phyloP scores from a whole-genome alignment of 192 early-diverging fungal species.

The Kickxella alabastrina region DNA sequence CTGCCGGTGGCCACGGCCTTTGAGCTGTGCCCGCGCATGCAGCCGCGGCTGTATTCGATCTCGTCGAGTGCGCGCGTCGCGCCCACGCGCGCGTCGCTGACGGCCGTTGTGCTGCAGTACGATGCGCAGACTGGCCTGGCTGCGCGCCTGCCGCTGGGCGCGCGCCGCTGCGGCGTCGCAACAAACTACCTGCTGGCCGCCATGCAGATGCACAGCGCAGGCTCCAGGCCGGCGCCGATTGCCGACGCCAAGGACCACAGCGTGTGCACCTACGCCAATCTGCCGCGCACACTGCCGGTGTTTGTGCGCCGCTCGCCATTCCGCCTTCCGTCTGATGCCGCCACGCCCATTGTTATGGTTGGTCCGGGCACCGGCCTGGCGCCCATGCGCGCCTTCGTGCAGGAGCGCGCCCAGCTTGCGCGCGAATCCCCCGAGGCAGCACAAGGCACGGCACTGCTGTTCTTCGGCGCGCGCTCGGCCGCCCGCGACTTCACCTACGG shows the following conservation, averaged over 20 bases:
- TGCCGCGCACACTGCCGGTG: constrained; percentile 56
- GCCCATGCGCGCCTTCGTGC: constrained; percentile 94
- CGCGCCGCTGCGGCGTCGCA: constrained; percentile 72
- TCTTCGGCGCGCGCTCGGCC: constrained; percentile 88
- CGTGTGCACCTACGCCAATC: constrained; percentile 20
- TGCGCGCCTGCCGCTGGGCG: constrained; percentile 18
- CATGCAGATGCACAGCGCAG: neutral
- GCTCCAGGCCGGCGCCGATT: constrained; percentile 1
- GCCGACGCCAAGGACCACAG: constrained; percentile 20
- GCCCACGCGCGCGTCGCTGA: constrained; percentile 75
- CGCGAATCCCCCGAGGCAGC: constrained; percentile 55
- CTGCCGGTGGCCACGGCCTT: constrained; percentile 82
- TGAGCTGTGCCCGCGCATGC: constrained; percentile 76
- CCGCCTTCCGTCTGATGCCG: constrained; percentile 78
- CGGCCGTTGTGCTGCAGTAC: constrained; percentile 87
- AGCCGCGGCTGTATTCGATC: constrained; percentile 94
- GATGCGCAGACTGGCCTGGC: constrained; percentile 21
- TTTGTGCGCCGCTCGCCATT: constrained; percentile 89
- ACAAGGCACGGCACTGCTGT: constrained; percentile 79
- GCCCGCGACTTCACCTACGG: constrained; percentile 88
- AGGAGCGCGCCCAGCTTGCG: constrained; percentile 70
- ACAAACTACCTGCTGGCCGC: constrained; percentile 84
- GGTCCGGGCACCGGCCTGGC: constrained; percentile 99
- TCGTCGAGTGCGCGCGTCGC: constrained; percentile 81
- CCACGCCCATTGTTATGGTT: constrained; percentile 89